phyloP scores from a whole-genome alignment of 495 filamentous ascomycete species.

The Penicillium diatomitis region DNA sequence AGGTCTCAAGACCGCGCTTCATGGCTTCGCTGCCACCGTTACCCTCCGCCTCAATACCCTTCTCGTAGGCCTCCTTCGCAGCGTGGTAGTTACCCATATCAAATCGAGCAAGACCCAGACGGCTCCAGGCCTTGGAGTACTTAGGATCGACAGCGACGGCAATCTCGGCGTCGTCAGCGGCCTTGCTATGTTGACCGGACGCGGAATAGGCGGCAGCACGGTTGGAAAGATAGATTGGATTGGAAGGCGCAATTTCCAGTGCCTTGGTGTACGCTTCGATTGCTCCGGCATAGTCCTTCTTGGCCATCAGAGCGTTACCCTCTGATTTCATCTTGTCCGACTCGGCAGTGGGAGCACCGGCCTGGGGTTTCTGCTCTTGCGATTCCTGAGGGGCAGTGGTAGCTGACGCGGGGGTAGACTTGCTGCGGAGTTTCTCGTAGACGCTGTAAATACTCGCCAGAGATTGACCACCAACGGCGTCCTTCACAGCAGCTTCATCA shows the following conservation, averaged over 20 bases:
- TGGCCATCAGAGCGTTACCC: conserved; percentile 87
- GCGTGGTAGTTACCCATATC: conserved; percentile 84
- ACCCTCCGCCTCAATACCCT: conserved; percentile 89
- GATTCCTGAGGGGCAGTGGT: conserved; percentile 10
- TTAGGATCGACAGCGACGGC: conserved; percentile 77
- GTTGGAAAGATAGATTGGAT: conserved; percentile 96
- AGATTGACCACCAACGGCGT: conserved; percentile 74
- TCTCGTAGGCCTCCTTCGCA: conserved; percentile 86
- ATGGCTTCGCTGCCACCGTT: conserved; percentile 74
- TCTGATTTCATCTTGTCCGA: conserved; percentile 84
- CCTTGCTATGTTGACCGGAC: conserved; percentile 68
- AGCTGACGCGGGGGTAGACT: conserved; percentile 35
- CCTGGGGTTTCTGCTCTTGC: conserved; percentile 21
- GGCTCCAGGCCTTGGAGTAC: conserved; percentile 94
- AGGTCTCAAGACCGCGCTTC: conserved; percentile 92
- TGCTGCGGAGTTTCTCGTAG: conserved; percentile 87
- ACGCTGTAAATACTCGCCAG: conserved; percentile 86
- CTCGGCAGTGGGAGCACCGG: conserved; percentile 44
- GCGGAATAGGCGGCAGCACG: conserved; percentile 86
- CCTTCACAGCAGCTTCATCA: conserved; percentile 60
- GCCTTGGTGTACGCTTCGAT: conserved; percentile 82
- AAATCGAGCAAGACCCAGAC: conserved; percentile 82
- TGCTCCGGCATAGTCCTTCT: conserved; percentile 75
- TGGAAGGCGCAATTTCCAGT: conserved; percentile 65
- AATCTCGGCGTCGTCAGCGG: conserved; percentile 77